Evolutionary conservation across 441 rosid species (phyloP), one percentile per base, ranked within the genome.

Genomic region (Eutrema salsugineum): DNA sequence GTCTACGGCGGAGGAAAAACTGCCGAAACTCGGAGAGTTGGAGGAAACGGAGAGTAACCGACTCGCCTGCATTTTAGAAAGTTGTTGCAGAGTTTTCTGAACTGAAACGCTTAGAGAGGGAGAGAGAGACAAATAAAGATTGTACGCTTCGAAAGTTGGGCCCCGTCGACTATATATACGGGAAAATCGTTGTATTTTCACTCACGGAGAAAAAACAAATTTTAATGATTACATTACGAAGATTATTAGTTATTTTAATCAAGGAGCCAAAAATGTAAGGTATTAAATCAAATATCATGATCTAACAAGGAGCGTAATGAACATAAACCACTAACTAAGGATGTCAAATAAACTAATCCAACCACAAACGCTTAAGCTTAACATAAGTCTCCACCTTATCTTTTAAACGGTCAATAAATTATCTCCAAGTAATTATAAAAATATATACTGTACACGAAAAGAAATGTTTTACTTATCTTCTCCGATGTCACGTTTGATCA

Each of bases 11-110:
- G 93, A 78, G 60, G 90, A 90, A 71, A 76, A 86, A 63, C 82
- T 66, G 33, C 58, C 81, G 82, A 85, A 84, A 72, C 86, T 87
- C 0, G 89, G 87, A 44, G 94, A 85, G 69, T 66, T 85, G 0
- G 90, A 83, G 24, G 96, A 86, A 11, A 57, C 60, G 3, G 88
- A 76, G 44, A 82, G 70, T n/a, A 79, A 20, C 5, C 84, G 81
- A 56, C 83, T 72, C 15, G 70, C 60, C 81, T 83, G 88, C 91
- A 86, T 87, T 77, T 71, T 30, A 0, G 11, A 39, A 39, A 46
- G 48, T 60, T 75, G 54, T 61, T 55, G 1, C 43, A 2, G 43
- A 32, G 48, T 59, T 51, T 50, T 58, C 69, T 61, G 24, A 46
- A 58, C 69, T 61, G 24, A 46, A 58, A 58, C 42, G 54, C n/a